Evolutionary conservation across 257 asterid species (phyloP), one percentile per base, ranked within the genome.

Genomic region (Verbascum thapsus): DNA sequence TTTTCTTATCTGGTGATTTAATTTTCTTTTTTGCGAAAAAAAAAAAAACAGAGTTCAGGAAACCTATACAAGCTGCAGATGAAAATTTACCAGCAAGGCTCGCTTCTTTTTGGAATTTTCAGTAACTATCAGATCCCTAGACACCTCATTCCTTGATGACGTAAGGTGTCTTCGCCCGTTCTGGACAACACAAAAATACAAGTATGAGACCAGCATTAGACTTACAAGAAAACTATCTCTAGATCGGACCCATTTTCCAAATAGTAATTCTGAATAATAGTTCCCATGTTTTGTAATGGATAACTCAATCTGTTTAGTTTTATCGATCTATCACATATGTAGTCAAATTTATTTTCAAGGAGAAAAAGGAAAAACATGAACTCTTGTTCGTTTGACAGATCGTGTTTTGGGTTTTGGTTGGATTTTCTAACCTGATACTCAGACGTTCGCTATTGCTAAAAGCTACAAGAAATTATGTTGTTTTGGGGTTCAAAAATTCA

Each of bases 81-180:
- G 52, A 53, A 64, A 57, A 52, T 61, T 67, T 90, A 94, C 99
- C 99, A 84, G 83, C 68, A 94, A 85, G 15, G 91, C 90, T 79
- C 88, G 98, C 72, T 94, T 94, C 91, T 78, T 94, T 78, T 74
- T 88, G 38, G 99, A 94, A 80, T 64, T 81, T 65, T 72, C 83
- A 5, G 89, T 84, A 51, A 90, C 99, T 6, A 94, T 60, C 57
- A 94, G 95, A 81, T 94, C 99, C 82, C 99, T 90, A 37, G 97
- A 94, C 26, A 94, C 96, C 81, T 94, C 99, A 77, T 85, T 90
- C 84, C 85, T 85, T 77, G 99, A 90, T 20, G 96, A 94, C 56
- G 86, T 88, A 63, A 94, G 94, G 76, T 87, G 90, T 61, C 99
- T 88, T 64, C 96, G 81, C 59, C 99, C 99, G 64, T 94, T 94